Percentiles rank a stretch among this genome's conserved stretches.
Conservation (phyloP, 2,329 filamentous ascomycete species). For the Ramularia endophylla region DNA sequence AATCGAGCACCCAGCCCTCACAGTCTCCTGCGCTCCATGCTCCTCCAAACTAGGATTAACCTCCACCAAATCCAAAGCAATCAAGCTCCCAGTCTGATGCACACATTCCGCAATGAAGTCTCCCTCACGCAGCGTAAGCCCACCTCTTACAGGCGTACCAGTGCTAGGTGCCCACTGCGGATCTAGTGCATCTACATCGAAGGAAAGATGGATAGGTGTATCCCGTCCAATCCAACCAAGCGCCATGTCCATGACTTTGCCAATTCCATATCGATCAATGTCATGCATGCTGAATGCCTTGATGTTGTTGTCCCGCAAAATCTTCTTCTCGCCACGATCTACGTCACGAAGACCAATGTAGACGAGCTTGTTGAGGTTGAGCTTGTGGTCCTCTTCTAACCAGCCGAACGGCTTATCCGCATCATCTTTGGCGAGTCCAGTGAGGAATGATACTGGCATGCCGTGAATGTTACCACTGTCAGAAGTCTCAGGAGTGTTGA, state of each 20-base stretch:
- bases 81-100: constrained; percentile 49
- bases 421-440: constrained; percentile 67
- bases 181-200: constrained; percentile 94
- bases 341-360: constrained; percentile 96
- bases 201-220: constrained; percentile 93
- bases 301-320: constrained; percentile 81
- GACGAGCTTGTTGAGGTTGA: constrained; percentile 78
- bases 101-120: constrained; percentile 85
- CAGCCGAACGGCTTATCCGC: constrained; percentile 81
- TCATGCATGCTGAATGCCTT: constrained; percentile 99
- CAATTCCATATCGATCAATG: constrained; percentile 90
- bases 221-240: constrained; percentile 89
- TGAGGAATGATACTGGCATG: constrained; percentile 92
- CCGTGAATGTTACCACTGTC: constrained; percentile 93
- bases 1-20: constrained; percentile 83
- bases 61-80: constrained; percentile 54
- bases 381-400: constrained; percentile 65
- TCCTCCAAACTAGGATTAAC: constrained; percentile 46
- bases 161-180: constrained; percentile 96
- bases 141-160: constrained; percentile 88
- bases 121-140: constrained; percentile 87
- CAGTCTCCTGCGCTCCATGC: constrained; percentile 72
- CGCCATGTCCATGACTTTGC: constrained; percentile 97
- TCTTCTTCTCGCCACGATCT: constrained; percentile 87
- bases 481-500: constrained; percentile 90